phyloP scores from a whole-genome alignment of 1,139 yeast genomes.

The Saccharomyces uvarum region DNA sequence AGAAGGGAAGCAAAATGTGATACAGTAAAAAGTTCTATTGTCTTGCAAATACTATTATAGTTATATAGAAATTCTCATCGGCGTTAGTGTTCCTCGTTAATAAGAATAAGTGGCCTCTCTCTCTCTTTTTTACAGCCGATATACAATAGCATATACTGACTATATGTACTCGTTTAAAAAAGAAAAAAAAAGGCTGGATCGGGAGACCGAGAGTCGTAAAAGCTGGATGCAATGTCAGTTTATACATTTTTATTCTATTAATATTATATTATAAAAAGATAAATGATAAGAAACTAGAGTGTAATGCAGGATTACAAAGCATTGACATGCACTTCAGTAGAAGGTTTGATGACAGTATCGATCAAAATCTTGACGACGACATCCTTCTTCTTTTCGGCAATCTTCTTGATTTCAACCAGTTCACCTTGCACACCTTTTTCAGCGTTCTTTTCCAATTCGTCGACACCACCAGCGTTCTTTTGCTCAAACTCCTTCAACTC shows the following conservation, averaged over 20 bases:
- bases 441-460: conserved; percentile 64
- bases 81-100: not conserved
- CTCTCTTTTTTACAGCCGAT: not conserved
- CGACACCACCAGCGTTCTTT: conserved; percentile 35
- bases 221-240: not conserved
- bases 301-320: conserved; percentile 34
- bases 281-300: not conserved
- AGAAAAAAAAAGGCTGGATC: not conserved
- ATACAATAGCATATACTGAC: not conserved
- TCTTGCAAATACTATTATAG: not conserved
- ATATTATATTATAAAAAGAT: not conserved
- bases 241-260: conserved; percentile 2
- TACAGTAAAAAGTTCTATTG: not conserved
- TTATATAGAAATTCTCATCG: not conserved
- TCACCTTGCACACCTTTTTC: conserved; percentile 53
- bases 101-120: not conserved
- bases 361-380: conserved; percentile 69
- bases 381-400: conserved; percentile 54
- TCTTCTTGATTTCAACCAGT: conserved; percentile 52
- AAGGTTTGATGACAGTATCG: conserved; percentile 72
- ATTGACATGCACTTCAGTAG: conserved; percentile 75
- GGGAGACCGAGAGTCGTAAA: not conserved
- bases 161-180: not conserved
- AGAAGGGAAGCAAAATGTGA: not conserved
- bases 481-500: conserved; percentile 70